phyloP scores from a whole-genome alignment of 1,284 basidiomycete genomes.

The Peniophora sp. region DNA sequence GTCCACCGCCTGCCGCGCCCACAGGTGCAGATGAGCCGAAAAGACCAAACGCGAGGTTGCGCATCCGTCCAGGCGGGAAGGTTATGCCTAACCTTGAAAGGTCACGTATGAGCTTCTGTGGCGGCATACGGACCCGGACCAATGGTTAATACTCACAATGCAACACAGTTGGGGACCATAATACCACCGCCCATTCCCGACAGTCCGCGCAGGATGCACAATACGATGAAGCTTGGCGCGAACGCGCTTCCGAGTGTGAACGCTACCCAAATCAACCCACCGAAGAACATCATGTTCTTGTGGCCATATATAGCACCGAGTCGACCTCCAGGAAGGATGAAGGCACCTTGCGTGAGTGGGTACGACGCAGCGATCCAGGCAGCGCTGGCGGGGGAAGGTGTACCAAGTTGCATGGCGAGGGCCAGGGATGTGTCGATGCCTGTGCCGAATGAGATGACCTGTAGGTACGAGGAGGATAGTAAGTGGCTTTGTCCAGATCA shows the following conservation, averaged over 20 bases:
- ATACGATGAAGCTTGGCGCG: constrained; percentile 1
- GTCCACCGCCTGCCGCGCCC: constrained; percentile 2
- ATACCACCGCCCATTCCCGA: constrained; percentile 4
- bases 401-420: background rate
- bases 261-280: constrained; percentile 4
- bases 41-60: constrained; percentile 5
- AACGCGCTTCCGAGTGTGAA: constrained; percentile 6
- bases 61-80: constrained; percentile 5
- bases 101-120: no score
- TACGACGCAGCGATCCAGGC: constrained; percentile 1
- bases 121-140: no score
- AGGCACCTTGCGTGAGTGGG: constrained; percentile 6
- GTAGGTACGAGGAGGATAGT: background rate
- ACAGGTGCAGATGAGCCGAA: constrained; percentile 2
- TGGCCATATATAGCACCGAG: constrained; percentile 8
- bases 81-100: constrained; percentile 1
- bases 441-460: background rate
- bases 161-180: constrained; percentile 5
- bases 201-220: constrained; percentile 4
- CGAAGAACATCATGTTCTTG: constrained; percentile 5
- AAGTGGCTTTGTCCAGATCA: no score
- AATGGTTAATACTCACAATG: no score
- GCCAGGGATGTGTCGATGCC: background rate
- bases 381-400: background rate
- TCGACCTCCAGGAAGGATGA: constrained; percentile 6